Base-by-base conservation (phyloP, 352 stramenopile species). In the Phytopythium ostracodes region DNA sequence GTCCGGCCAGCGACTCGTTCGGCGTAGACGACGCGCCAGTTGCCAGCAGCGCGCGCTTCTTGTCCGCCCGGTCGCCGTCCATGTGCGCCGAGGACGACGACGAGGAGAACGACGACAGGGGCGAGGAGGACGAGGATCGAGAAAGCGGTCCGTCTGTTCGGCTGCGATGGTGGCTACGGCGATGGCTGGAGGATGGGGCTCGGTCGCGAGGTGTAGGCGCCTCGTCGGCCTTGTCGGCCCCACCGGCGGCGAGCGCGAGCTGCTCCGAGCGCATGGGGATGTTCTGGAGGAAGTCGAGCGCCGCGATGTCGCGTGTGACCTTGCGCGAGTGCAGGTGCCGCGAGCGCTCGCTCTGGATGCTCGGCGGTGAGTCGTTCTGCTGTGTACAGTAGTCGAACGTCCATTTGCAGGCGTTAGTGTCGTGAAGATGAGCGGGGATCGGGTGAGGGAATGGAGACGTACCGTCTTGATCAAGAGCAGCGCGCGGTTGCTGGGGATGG, bases 281-380 rank as follows among this genome's bases (percentile, higher is more conserved):
- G 65, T 82, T 94, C 53, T 92, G 84, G 18, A 96, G 71, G 63
- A 96, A 96, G 59, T 96, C 88, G 25, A 96, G 67, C 27, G 88
- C 88, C 20, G 85, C 85, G 46, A 96, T 96, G 71, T 96, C 87
- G 49, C 87, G 83, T 64, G 84, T 94, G 29, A 91, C 82, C 33
- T 91, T 91, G 56, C 84, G 82, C 55, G 79, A 81, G 66, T 89
- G 76, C 54, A 72, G 57, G 57, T 82, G 76, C 22, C 79, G 66
- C 54, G 66, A 69, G 31, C 82, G 76, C 50, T 88, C 74, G 64
- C 76, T 87, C 42, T 76, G 75, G 0, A 72, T 50, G 62, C 81
- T 87, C 35, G 78, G 75, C 14, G 73, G 72, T 60, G 74, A 77
- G 64, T 84, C 72, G 59, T 59, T 76, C 54, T 76, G 47, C 38